Evolutionary conservation across 176 grass and related monocot species (phyloP).

Genomic region (Oryza punctata): DNA sequence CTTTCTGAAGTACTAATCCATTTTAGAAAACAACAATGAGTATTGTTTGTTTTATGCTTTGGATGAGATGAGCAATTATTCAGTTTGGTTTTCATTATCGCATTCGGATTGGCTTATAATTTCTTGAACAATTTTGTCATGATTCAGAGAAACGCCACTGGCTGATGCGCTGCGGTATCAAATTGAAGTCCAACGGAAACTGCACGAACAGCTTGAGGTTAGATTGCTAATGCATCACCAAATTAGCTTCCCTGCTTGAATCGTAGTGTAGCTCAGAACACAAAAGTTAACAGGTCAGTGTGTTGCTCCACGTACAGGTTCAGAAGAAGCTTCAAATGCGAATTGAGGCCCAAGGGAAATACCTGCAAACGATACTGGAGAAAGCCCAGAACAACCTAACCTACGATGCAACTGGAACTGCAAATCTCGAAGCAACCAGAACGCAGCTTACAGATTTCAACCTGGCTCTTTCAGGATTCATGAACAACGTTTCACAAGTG

Average conservation of each 20-base stretch:
- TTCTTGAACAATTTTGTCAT: conserved; percentile 6
- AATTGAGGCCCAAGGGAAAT: conserved; percentile 98
- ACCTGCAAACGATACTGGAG: conserved; percentile 75
- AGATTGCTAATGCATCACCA: background rate
- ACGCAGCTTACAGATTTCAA: conserved; percentile 67
- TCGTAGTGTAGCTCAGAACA: background rate
- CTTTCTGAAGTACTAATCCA: background rate
- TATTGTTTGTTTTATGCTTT: background rate
- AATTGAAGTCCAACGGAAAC: conserved; percentile 85
- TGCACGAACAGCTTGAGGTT: conserved; percentile 85
- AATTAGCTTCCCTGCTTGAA: background rate
- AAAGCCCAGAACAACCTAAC: conserved; percentile 73
- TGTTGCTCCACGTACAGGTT: conserved; percentile 49
- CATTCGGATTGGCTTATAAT: conserved; percentile 8
- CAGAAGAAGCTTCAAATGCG: conserved; percentile 95
- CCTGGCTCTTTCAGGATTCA: conserved; percentile 67
- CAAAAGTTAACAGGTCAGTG: background rate
- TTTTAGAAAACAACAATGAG: background rate
- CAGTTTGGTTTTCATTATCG: background rate
- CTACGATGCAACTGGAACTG: conserved; percentile 41
- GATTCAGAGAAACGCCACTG: conserved; percentile 68
- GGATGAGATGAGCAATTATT: background rate
- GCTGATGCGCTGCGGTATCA: conserved; percentile 73
- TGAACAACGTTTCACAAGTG: conserved; percentile 52
- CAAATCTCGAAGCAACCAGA: conserved; percentile 56